Conservation (phyloP, 495 filamentous ascomycete genomes). For the Penicillium coprophilum region DNA sequence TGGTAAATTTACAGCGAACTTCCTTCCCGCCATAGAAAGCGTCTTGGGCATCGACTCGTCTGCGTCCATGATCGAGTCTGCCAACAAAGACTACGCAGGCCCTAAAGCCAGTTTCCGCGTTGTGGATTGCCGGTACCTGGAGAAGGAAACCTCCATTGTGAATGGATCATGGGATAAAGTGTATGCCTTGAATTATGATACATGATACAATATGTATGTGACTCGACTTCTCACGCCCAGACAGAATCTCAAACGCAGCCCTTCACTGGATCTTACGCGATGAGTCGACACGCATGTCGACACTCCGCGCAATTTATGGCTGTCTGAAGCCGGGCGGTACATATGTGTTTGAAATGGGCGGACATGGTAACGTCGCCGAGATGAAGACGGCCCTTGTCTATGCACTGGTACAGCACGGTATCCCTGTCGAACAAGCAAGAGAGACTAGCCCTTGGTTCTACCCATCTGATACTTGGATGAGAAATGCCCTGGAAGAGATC, state of each 20-base stretch:
- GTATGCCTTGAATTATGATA: slow-evolving; percentile 12
- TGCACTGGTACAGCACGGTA: slow-evolving; percentile 51
- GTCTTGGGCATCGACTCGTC: slow-evolving; percentile 69
- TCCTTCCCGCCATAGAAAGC: slow-evolving; percentile 45
- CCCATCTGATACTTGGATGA: slow-evolving; percentile 59
- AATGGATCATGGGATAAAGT: slow-evolving; percentile 56
- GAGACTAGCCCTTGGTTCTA: slow-evolving; percentile 71
- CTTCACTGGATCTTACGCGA: slow-evolving; percentile 73
- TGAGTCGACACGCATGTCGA: slow-evolving; percentile 31
- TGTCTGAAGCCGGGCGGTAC: slow-evolving; percentile 56
- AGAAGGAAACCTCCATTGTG: slow-evolving; percentile 31
- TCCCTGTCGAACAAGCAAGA: slow-evolving; percentile 47
- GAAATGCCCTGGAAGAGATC: slow-evolving; percentile 46
- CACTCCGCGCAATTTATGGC: slow-evolving; percentile 46
- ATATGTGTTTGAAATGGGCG: slow-evolving; percentile 75
- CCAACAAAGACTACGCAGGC: slow-evolving; percentile 39
- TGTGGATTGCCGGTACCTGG: slow-evolving; percentile 49
- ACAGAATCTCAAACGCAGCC: slow-evolving; percentile 68
- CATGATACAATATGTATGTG: not conserved
- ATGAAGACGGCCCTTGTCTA: slow-evolving; percentile 57
- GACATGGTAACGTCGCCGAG: slow-evolving; percentile 67
- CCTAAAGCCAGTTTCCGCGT: slow-evolving; percentile 37
- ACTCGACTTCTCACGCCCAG: not conserved
- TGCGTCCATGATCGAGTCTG: slow-evolving; percentile 60
- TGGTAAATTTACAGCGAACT: slow-evolving; percentile 60